Percentiles rank a stretch among this genome's conserved stretches.
phyloP scores from a whole-genome alignment of 164 flowering plant species.

The Tetrastigma voinierianum region DNA sequence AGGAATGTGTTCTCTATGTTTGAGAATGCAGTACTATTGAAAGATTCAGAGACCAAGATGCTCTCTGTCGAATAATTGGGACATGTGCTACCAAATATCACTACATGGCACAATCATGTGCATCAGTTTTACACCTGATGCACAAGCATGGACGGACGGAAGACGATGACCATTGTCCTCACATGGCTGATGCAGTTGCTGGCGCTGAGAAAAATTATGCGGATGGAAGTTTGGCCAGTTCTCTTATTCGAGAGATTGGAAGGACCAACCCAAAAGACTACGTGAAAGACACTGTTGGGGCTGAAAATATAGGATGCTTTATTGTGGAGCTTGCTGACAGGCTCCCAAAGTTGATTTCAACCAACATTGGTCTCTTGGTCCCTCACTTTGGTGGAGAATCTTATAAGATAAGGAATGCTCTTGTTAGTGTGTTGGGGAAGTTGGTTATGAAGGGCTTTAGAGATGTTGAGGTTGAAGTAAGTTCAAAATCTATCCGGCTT shows the following conservation, averaged over 20 bases:
- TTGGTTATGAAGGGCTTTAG: conserved; percentile 77
- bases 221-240: conserved; percentile 77
- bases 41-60: conserved; percentile 73
- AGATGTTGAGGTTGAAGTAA: conserved; percentile 80
- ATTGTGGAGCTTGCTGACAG: conserved; percentile 89
- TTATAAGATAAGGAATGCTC: conserved; percentile 93
- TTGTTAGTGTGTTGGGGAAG: conserved; percentile 88
- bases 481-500: conserved; percentile 71
- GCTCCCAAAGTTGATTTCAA: conserved; percentile 78
- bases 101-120: conserved; percentile 74
- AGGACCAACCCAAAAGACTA: conserved; percentile 81
- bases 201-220: conserved; percentile 75
- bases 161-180: too few relatives aligned
- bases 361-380: conserved; percentile 75
- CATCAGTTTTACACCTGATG: conserved; percentile 79
- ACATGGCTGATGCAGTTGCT: conserved; percentile 80
- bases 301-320: conserved; percentile 91
- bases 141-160: conserved; percentile 90
- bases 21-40: conserved; percentile 74
- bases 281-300: conserved; percentile 82
- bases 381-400: conserved; percentile 99
- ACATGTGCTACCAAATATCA: conserved; percentile 86
- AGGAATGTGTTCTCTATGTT: conserved; percentile 69
- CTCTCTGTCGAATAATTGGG: conserved; percentile 82
- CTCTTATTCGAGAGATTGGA: conserved; percentile 85